Evolutionary conservation across 257 asterid species (phyloP), one percentile per base, ranked within the genome.

Genomic region (Forsythia suspensa): DNA sequence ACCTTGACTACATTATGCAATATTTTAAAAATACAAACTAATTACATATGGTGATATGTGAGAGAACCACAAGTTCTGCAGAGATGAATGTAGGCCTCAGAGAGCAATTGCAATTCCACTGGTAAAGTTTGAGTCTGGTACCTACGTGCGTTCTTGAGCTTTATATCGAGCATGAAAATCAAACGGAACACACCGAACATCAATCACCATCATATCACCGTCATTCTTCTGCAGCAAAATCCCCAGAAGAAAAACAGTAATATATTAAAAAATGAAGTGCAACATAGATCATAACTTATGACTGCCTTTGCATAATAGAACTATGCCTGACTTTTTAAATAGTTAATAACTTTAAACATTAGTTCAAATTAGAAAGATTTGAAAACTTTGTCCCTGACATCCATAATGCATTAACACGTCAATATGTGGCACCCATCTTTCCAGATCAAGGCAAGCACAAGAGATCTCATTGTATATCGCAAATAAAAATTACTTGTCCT

Each of bases 71-170:
- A 74, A 16, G 29, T 37, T 41, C 8, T 72, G 41, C 43, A 63
- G 18, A 74, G 36, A 77, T 37, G 48, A 51, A 79, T 24, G 16
- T 36, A 67, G 51, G 71, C 74, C 15, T 65, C 76, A 70, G 78
- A 72, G 72, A 48, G 18, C 52, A 43, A 8, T 16, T 41, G 71
- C 42, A 71, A 39, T 74, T 68, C 16, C 83, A 65, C 20, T 39
- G 43, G 69, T 42, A 80, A 79, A 70, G 59, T 38, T 79, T 74
- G 65, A 72, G 34, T 44, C 52, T 74, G 96, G 89, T 89, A 94
- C 98, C 91, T 90, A 93, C 98, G 92, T 93, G 89, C 99, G 97
- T 84, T 93, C 99, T 76, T 75, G 90, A 83, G 98, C 99, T 84
- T 75, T 92, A 81, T 89, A 89, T 76, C 99, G 93, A 59, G 97